These are phyloP conservation scores for Penicillium nucicola DNA, from an alignment of 495 filamentous ascomycete genomes.

Conservation along the genomic window DNA sequence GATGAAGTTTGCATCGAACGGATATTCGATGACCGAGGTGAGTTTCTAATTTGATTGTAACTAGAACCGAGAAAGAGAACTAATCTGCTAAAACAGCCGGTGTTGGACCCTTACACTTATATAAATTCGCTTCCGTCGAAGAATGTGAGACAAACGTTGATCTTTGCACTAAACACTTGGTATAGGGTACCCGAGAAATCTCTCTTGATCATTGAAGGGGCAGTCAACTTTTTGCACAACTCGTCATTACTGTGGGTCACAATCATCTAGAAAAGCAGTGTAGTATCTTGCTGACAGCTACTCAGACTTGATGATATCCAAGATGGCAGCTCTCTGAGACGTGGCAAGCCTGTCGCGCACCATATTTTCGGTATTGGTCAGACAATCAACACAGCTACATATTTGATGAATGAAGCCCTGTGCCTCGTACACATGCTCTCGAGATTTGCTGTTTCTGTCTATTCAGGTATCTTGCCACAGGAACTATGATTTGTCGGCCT, in stretches of 20 bases:
- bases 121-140: not conserved
- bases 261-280: no score
- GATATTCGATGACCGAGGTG: no score
- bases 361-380: slow-evolving; percentile 79
- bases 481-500: no score
- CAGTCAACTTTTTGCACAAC: not conserved
- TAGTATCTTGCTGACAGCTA: not conserved
- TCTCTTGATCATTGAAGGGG: not conserved
- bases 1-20: no score
- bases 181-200: not conserved
- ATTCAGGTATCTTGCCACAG: no score
- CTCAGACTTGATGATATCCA: slow-evolving; percentile 40
- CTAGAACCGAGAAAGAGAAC: not conserved
- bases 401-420: slow-evolving; percentile 40
- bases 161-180: not conserved
- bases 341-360: slow-evolving; percentile 79
- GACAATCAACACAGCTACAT: slow-evolving; percentile 85
- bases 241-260: not conserved
- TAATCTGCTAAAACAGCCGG: not conserved
- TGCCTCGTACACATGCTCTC: not conserved
- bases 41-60: no score
- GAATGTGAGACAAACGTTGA: not conserved
- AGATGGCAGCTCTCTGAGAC: slow-evolving; percentile 65
- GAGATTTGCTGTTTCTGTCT: not conserved
- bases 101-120: not conserved